Evolutionary conservation across 148 eudicot genomes (phyloP), one percentile per base, ranked within the genome.

Genomic region (Fallopia convolvulus): DNA sequence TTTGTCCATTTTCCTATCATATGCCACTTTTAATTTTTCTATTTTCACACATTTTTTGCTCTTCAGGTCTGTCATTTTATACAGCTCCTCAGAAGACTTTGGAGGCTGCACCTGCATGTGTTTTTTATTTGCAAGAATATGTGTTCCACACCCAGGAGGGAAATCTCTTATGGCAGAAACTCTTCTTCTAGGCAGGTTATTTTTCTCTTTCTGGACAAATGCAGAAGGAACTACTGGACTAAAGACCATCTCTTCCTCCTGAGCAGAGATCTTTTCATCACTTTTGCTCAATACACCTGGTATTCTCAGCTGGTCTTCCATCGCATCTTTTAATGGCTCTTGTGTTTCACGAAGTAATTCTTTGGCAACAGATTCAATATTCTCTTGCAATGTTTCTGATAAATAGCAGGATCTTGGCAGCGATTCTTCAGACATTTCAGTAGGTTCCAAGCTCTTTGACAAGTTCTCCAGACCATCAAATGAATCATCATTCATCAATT

Each of bases 111-210:
- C 85, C 32, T 80, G 86, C 12, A 97, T 94, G 79, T 85, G 90
- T 83, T 87, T 89, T 48, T 42, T 77, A 86, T 50, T 32, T 77
- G 40, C 42, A 75, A 76, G 77, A 55, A 79, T 86, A 80, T 83
- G 80, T 65, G 74, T 50, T 78, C 93, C 91, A 84, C 92, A 88
- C 39, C 85, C 83, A 80, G 88, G 88, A 82, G 99, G 99, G 52
- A 87, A 90, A 77, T 86, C 88, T 75, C 96, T 89, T 68, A 68
- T 76, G 53, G 92, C 90, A 47, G 84, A 89, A 70, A 89, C 92
- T 61, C 85, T 87, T 77, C 89, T 76, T 58, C 78, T 56, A 56
- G 70, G 70, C 13, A 71, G 78, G 26, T 76, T 41, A 4, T 76
- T 58, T 56, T 20, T 63, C 47, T 76, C 70, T 66, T 17, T 76